A percentile compares a stretch with the other conserved stretches of the same genome.
Conservation (phyloP, 306 rosid species). For the Hippophae rhamnoides region DNA sequence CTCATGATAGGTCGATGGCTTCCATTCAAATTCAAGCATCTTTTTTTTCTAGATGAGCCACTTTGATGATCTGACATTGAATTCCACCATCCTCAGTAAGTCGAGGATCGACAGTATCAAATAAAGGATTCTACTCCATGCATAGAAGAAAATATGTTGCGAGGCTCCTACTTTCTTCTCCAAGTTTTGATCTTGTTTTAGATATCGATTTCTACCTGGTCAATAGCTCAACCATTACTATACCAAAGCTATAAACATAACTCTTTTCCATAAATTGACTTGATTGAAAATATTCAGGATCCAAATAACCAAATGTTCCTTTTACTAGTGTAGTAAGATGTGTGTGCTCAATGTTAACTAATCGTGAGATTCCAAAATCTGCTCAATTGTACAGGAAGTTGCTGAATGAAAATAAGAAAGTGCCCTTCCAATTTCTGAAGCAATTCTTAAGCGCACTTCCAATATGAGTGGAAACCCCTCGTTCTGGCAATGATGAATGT, state of each 20-base stretch:
- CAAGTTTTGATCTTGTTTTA: neutral
- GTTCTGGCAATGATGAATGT: neutral
- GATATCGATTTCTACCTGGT: neutral
- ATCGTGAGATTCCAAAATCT: conserved; percentile 14
- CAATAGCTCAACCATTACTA: conserved; percentile 19
- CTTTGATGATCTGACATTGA: neutral
- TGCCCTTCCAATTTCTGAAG: conserved; percentile 14
- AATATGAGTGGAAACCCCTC: conserved; percentile 1
- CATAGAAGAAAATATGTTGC: neutral
- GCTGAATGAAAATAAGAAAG: conserved; percentile 19
- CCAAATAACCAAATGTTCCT: conserved; percentile 20
- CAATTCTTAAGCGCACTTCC: conserved; percentile 18
- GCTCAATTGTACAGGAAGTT: neutral
- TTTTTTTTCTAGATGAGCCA: neutral
- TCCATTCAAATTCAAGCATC: conserved; percentile 15
- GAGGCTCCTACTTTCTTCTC: neutral
- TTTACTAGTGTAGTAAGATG: conserved; percentile 14
- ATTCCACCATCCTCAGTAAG: neutral
- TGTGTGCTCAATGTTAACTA: conserved; percentile 5
- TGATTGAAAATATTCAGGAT: conserved; percentile 20
- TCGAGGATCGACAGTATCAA: neutral
- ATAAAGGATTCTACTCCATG: neutral
- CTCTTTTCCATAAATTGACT: conserved; percentile 16
- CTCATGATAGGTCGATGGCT: conserved; percentile 13
- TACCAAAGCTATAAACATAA: conserved; percentile 21